Evolutionary conservation across 2,329 filamentous ascomycete genomes (phyloP).

Genomic region (Thyridium curvatum): DNA sequence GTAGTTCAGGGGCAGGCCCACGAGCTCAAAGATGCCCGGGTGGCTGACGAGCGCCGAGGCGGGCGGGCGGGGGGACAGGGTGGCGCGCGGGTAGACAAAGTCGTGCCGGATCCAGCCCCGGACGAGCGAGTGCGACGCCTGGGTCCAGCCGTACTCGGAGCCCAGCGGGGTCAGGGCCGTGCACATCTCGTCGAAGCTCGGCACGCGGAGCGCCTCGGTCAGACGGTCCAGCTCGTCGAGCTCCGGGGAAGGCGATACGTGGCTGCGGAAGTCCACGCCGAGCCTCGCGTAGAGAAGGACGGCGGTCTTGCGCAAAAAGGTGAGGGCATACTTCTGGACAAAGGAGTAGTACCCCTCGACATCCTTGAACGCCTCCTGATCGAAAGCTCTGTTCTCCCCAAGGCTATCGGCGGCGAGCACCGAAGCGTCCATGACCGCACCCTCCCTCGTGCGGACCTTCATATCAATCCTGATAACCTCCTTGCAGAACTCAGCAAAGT

Average conservation of each 20-base stretch:
- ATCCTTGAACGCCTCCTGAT: slow-evolving; percentile 47
- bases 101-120: slow-evolving; percentile 68
- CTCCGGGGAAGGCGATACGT: slow-evolving; percentile 56
- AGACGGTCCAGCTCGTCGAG: slow-evolving; percentile 78
- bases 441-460: slow-evolving; percentile 18
- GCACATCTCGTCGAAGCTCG: slow-evolving; percentile 74
- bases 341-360: slow-evolving; percentile 51
- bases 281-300: slow-evolving; percentile 83
- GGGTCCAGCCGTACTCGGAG: slow-evolving; percentile 39
- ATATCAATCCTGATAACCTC: slow-evolving; percentile 38
- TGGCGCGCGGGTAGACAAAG: slow-evolving; percentile 28
- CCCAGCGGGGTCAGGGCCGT: slow-evolving; percentile 44
- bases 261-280: slow-evolving; percentile 78
- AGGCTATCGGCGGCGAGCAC: slow-evolving; percentile 20
- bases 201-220: slow-evolving; percentile 67
- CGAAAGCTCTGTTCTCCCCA: slow-evolving; percentile 40
- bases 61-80: slow-evolving; percentile 24
- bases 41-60: slow-evolving; percentile 57
- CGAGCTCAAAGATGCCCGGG: slow-evolving; percentile 87
- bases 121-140: slow-evolving; percentile 36
- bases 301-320: slow-evolving; percentile 78
- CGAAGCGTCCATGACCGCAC: slow-evolving; percentile 17
- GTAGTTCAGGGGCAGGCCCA: slow-evolving; percentile 87
- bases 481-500: slow-evolving; percentile 51
- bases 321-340: slow-evolving; percentile 77